A percentile compares a stretch with the other conserved stretches of the same genome.
Evolutionary conservation across 495 filamentous ascomycete species (phyloP).

Genomic region (Xanthoparmelia taractica): DNA sequence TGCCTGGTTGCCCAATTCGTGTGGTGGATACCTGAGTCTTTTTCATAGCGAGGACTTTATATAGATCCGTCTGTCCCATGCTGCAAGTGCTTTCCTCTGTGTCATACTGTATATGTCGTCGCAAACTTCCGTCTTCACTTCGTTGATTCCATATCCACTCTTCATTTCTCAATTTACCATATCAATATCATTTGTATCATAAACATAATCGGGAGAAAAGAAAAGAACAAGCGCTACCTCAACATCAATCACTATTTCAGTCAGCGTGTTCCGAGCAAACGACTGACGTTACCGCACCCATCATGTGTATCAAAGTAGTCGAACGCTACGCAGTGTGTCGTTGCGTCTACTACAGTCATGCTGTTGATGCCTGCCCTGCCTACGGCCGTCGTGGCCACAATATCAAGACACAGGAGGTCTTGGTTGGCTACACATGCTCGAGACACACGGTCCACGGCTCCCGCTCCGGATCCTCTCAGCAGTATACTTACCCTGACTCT

Average conservation of each 20-base stretch:
- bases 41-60: constrained; percentile 2
- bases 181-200: constrained; percentile 1
- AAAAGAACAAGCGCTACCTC: neutral
- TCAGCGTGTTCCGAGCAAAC: neutral
- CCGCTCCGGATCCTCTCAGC: constrained; percentile 25
- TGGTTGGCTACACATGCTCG: constrained; percentile 72
- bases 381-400: constrained; percentile 64
- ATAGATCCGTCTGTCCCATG: constrained; percentile 8
- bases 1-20: constrained; percentile 18
- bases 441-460: constrained; percentile 45
- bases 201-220: neutral
- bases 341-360: constrained; percentile 74
- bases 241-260: neutral
- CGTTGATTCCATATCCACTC: constrained; percentile 10
- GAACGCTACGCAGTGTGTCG: constrained; percentile 73
- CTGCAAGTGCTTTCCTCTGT: constrained; percentile 16
- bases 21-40: neutral
- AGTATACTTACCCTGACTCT: constrained; percentile 41
- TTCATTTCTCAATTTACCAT: constrained; percentile 8
- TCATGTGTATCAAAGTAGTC: constrained; percentile 65
- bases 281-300: constrained; percentile 20
- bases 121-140: constrained; percentile 19
- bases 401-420: constrained; percentile 63
- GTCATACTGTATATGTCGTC: constrained; percentile 27
- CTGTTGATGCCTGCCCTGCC: constrained; percentile 63